Evolutionary conservation across 164 flowering plant genomes (phyloP).

Genomic region (Nymphaea colorata): DNA sequence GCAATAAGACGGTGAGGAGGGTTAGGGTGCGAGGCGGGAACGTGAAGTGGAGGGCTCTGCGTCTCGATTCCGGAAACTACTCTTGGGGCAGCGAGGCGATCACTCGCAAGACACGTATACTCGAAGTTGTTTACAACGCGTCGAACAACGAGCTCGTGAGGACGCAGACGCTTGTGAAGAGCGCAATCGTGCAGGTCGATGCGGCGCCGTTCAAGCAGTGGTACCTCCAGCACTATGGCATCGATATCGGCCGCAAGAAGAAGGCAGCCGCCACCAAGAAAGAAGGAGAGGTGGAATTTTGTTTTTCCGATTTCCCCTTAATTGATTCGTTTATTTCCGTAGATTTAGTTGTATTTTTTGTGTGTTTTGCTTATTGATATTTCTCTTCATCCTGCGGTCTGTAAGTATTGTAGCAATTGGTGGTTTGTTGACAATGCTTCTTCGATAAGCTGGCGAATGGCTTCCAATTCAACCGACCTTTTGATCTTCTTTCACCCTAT

Average conservation of each 20-base stretch:
- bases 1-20: conserved; percentile 25
- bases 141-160: conserved; percentile 25
- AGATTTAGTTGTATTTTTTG: background rate
- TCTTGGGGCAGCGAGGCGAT: conserved; percentile 27
- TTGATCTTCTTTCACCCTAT: too few relatives aligned
- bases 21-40: conserved; percentile 24
- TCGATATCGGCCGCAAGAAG: conserved; percentile 23
- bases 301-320: background rate
- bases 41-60: conserved; percentile 23
- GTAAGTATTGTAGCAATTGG: background rate
- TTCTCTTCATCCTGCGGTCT: background rate
- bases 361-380: background rate
- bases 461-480: too few relatives aligned
- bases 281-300: conserved; percentile 13
- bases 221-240: conserved; percentile 22
- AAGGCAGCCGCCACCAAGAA: conserved; percentile 14
- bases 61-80: conserved; percentile 22
- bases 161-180: conserved; percentile 23
- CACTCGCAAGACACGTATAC: conserved; percentile 19
- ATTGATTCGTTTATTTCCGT: background rate
- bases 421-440: too few relatives aligned
- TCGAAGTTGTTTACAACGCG: conserved; percentile 26
- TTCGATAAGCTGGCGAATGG: too few relatives aligned
- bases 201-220: conserved; percentile 24
- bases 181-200: conserved; percentile 24